These are phyloP conservation scores for Penicillium frequentans DNA, from an alignment of 2,329 filamentous ascomycete genomes.

Conservation along the genomic window DNA sequence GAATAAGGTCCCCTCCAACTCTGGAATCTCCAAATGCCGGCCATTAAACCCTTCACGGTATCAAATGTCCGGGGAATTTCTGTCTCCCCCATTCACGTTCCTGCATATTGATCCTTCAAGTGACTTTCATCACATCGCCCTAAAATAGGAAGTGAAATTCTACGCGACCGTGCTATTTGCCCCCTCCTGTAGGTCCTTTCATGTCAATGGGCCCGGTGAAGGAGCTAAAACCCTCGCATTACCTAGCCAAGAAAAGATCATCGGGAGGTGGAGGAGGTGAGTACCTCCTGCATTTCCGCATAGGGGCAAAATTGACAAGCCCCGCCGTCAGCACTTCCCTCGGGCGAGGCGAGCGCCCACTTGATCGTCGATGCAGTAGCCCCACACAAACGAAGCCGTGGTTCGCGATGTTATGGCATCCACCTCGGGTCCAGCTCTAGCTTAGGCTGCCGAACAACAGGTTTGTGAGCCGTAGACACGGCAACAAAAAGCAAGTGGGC, in stretches of 20 bases:
- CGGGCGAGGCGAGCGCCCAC: constrained; percentile 1
- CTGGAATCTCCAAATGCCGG: neutral
- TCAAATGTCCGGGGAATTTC: constrained; percentile 1
- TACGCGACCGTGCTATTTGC: neutral
- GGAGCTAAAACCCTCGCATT: neutral
- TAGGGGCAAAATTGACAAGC: constrained; percentile 9
- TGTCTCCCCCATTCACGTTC: neutral
- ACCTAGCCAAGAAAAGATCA: constrained; percentile 15
- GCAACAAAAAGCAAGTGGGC: neutral
- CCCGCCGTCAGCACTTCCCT: constrained; percentile 5
- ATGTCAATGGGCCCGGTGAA: constrained; percentile 1
- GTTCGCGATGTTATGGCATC: constrained; percentile 4
- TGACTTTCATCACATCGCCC: neutral
- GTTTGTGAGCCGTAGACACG: neutral
- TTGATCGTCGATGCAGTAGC: constrained; percentile 17
- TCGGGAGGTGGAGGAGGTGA: constrained; percentile 10
- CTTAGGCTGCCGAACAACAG: constrained; percentile 16
- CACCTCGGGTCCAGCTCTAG: constrained; percentile 3
- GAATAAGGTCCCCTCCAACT: neutral
- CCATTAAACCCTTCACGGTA: constrained; percentile 1
- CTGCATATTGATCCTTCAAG: neutral
- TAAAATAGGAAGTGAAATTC: neutral
- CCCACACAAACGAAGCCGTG: constrained; percentile 13
- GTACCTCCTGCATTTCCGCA: constrained; percentile 7
- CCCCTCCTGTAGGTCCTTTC: constrained; percentile 3